phyloP scores from a whole-genome alignment of 2,329 filamentous ascomycete species.

The Fusarium sp. region DNA sequence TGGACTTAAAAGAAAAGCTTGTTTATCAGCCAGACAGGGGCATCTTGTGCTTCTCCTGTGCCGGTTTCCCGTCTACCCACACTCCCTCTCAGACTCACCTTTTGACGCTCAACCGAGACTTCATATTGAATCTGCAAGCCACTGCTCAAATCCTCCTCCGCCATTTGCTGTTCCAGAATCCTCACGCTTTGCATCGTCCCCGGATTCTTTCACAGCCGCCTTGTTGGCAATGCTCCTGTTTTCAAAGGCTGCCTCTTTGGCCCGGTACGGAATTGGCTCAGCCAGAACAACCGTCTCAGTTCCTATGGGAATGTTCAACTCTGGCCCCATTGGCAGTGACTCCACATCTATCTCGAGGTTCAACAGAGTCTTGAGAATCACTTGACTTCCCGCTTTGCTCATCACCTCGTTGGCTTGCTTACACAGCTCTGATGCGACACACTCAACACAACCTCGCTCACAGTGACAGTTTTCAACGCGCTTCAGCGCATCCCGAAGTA shows the following conservation, averaged over 20 bases:
- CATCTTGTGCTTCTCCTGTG: conserved; percentile 14
- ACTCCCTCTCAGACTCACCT: not conserved
- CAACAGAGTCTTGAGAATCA: conserved; percentile 81
- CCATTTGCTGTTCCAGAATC: conserved; percentile 22
- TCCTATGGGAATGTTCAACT: conserved; percentile 74
- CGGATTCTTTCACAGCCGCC: conserved; percentile 22
- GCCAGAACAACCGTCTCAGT: conserved; percentile 87
- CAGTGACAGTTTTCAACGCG: conserved; percentile 83
- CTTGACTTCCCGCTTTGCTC: conserved; percentile 88
- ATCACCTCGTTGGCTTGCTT: conserved; percentile 90
- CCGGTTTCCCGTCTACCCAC: conserved; percentile 31
- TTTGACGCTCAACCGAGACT: not conserved
- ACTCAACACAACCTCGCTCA: conserved; percentile 85
- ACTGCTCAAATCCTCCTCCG: conserved; percentile 45
- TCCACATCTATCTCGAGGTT: conserved; percentile 85
- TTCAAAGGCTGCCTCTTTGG: conserved; percentile 23
- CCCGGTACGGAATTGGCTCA: conserved; percentile 66
- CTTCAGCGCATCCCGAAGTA: conserved; percentile 80
- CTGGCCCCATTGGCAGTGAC: conserved; percentile 85
- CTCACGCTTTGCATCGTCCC: conserved; percentile 11
- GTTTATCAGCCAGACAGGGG: conserved; percentile 31
- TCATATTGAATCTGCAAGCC: conserved; percentile 38
- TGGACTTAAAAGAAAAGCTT: conserved; percentile 21
- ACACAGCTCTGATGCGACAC: conserved; percentile 86
- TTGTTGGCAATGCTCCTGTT: not conserved